Evolutionary conservation across 2,329 filamentous ascomycete genomes (phyloP), one percentile per base, ranked within the genome.

Genomic region (Aspergillus pseudoterreus): DNA sequence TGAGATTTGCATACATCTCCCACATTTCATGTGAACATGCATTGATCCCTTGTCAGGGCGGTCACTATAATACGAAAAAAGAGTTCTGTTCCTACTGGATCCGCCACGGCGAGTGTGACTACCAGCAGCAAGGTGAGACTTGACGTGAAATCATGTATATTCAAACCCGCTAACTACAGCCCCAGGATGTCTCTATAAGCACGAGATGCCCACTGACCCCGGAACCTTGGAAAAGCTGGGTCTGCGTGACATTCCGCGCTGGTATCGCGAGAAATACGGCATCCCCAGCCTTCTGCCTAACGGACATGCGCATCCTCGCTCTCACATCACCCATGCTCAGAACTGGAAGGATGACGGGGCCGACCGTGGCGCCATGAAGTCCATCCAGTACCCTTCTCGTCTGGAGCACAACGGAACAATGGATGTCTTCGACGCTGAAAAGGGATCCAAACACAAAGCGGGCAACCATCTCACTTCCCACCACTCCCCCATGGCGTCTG

Each of bases 21-120:
- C n/a, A 14, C 8, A 12, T 6, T 21, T 1, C 6, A 43, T n/a
- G 15, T 30, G 36, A 32, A 38, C 14, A 38, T 14, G 10, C 43
- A 22, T 24, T 47, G 24, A 45, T 24, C 2, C 22, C n/a, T 6
- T n/a, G 12, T n/a, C 45, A 53, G 47, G 46, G 52, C 43, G 22
- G 47, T 21, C 45, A 57, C 51, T 45, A 39, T 14, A 60, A 57
- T 27, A 15, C 48, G 5, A 82, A 81, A 62, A 95, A 95, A 67
- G 75, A 87, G 21, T 95, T 87, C 70, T 96, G 91, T 71, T 89
- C 90, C 52, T 90, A 92, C 70, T 96, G 91, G 91, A 86, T 96
- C 49, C 85, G 89, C 61, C 86, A 88, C 52, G 91, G 90, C 17
- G 83, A 88, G 41, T 96, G 92, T 67, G 87, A 87, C 55, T 96